Evolutionary conservation across 495 filamentous ascomycete species (phyloP).

Genomic region (Articulospora tetracladia): DNA sequence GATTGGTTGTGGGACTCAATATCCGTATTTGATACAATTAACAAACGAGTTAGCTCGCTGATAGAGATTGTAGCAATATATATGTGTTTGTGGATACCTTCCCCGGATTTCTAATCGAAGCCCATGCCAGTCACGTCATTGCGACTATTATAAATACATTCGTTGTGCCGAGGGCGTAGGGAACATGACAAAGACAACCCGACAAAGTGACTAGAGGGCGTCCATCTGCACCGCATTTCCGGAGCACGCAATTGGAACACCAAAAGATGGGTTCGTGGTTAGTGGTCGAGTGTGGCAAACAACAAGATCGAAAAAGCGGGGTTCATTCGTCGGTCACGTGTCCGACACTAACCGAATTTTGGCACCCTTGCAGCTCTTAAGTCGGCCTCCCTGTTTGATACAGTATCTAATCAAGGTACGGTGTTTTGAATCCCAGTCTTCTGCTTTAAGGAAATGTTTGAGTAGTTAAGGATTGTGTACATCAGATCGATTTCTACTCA

Average conservation of each 20-base stretch:
- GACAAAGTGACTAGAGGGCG: not conserved
- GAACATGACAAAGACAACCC: not conserved
- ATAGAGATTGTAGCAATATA: conserved; percentile 10
- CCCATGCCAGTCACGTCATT: not conserved
- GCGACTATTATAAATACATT: not conserved
- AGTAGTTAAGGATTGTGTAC: too few relatives aligned
- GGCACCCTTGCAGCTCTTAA: too few relatives aligned
- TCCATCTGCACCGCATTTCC: not conserved
- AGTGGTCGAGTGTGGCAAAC: not conserved
- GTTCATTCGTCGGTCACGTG: too few relatives aligned
- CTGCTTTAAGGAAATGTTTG: too few relatives aligned
- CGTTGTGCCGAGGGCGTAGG: not conserved
- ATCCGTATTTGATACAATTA: too few relatives aligned
- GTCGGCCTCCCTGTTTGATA: too few relatives aligned
- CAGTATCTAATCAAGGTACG: too few relatives aligned
- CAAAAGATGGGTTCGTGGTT: not conserved
- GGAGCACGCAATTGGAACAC: not conserved
- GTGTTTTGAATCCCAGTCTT: too few relatives aligned
- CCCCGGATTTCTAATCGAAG: not conserved
- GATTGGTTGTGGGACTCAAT: too few relatives aligned
- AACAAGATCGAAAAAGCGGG: too few relatives aligned
- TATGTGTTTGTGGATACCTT: not conserved
- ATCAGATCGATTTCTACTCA: too few relatives aligned
- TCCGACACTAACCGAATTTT: too few relatives aligned
- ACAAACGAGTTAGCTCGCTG: not conserved